phyloP scores from a whole-genome alignment of 305 asterid genomes.

The Fraxinus sp. region DNA sequence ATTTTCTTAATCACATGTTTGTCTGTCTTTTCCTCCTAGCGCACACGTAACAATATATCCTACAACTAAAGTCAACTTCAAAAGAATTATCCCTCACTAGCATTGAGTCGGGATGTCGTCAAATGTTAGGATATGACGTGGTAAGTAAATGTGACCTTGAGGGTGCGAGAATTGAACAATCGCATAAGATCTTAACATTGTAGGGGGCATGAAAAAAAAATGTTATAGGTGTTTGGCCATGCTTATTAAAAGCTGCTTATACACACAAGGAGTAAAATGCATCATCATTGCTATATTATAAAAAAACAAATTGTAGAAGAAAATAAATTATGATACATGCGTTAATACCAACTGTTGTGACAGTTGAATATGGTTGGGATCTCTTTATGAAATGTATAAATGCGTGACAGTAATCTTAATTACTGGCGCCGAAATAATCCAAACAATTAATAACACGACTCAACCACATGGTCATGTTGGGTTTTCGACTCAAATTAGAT shows the following conservation, averaged over 20 bases:
- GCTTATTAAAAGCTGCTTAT: neutral
- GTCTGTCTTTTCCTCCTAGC: neutral
- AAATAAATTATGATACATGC: neutral
- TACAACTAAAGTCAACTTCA: neutral
- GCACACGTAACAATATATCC: neutral
- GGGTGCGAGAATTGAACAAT: no score
- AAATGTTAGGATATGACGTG: neutral
- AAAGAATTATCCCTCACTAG: neutral
- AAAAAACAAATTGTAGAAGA: neutral
- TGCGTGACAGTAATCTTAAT: conserved; percentile 19
- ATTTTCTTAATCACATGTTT: neutral
- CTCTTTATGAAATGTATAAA: conserved; percentile 12
- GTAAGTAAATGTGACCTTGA: neutral
- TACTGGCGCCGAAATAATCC: conserved; percentile 16
- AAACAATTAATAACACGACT: conserved; percentile 12
- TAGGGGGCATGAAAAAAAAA: no score
- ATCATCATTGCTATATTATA: conserved; percentile 8
- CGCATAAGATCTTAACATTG: no score
- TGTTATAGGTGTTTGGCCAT: neutral
- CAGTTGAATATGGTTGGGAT: conserved; percentile 26
- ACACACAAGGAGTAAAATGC: neutral
- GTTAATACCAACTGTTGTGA: conserved; percentile 20
- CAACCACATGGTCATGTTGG: neutral
- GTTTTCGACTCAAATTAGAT: no score
- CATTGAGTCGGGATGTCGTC: neutral